Percentiles rank a stretch among this genome's conserved stretches.
Evolutionary conservation across 2,329 filamentous ascomycete genomes (phyloP).

Genomic region (Colletotrichum endophyticum): DNA sequence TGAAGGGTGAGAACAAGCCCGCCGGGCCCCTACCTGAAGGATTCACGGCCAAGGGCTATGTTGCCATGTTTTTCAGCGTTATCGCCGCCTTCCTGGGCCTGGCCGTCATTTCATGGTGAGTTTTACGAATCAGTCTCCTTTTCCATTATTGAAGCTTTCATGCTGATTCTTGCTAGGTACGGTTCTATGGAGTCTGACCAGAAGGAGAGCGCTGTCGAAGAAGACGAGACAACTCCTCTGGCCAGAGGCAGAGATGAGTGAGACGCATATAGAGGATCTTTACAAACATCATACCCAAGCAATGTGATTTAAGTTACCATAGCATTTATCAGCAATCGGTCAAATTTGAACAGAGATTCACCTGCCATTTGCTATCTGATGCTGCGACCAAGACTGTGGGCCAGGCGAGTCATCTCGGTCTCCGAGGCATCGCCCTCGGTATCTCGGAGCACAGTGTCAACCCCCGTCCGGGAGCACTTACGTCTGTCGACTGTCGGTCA

Average conservation of each 20-base stretch:
- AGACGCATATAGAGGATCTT: neutral
- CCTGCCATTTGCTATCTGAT: neutral
- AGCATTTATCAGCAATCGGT: neutral
- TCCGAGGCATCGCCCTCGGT: neutral
- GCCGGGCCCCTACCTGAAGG: constrained; percentile 17
- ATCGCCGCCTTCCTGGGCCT: constrained; percentile 20
- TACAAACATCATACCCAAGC: neutral
- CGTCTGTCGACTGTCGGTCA: neutral
- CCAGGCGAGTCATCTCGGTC: neutral
- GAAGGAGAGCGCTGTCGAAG: neutral
- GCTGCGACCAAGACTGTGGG: neutral
- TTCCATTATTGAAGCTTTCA: neutral
- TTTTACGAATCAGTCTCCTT: too few species aligned
- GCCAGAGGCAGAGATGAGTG: neutral
- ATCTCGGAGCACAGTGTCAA: neutral
- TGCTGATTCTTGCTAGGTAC: neutral
- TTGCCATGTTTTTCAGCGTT: constrained; percentile 22
- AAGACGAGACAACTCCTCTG: neutral
- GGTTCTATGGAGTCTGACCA: constrained; percentile 8
- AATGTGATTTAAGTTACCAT: neutral
- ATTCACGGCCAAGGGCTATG: constrained; percentile 23
- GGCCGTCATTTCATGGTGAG: constrained; percentile 19
- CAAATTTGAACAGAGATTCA: neutral
- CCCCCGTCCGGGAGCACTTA: neutral
- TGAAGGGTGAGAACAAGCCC: constrained; percentile 33